A percentile compares a stretch with the other conserved stretches of the same genome.
Evolutionary conservation across 2,329 filamentous ascomycete species (phyloP).

Genomic region (Sporothrix euskadiensis): DNA sequence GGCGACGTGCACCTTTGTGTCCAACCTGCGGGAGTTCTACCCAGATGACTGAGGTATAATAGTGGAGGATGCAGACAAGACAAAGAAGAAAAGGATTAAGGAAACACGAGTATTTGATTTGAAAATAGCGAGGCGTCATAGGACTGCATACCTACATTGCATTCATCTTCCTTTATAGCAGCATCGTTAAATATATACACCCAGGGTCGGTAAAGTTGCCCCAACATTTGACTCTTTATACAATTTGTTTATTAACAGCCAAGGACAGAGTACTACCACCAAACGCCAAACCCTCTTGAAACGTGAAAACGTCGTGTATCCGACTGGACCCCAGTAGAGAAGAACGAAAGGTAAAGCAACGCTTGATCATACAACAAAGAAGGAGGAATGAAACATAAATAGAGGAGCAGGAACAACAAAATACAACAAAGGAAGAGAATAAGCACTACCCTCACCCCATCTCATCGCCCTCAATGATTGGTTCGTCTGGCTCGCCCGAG

Average conservation of each 20-base stretch:
- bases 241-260: not conserved
- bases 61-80: no score
- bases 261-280: no score
- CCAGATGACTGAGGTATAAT: slow-evolving; percentile 67
- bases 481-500: slow-evolving; percentile 25
- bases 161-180: not conserved
- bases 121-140: slow-evolving; percentile 5
- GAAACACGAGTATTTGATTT: not conserved
- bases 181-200: not conserved
- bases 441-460: not conserved
- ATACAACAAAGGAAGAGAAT: not conserved
- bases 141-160: not conserved
- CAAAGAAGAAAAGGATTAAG: not conserved
- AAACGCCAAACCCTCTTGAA: not conserved
- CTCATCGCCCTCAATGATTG: not conserved
- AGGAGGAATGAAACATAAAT: no score
- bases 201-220: not conserved
- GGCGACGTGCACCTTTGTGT: slow-evolving; percentile 69
- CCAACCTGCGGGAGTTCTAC: slow-evolving; percentile 77
- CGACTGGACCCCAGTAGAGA: not conserved
- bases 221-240: not conserved
- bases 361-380: not conserved
- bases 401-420: no score
- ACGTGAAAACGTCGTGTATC: not conserved
- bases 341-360: not conserved